Evolutionary conservation across 208 protist genomes (phyloP).

Genomic region (Acanthamoeba healyi): DNA sequence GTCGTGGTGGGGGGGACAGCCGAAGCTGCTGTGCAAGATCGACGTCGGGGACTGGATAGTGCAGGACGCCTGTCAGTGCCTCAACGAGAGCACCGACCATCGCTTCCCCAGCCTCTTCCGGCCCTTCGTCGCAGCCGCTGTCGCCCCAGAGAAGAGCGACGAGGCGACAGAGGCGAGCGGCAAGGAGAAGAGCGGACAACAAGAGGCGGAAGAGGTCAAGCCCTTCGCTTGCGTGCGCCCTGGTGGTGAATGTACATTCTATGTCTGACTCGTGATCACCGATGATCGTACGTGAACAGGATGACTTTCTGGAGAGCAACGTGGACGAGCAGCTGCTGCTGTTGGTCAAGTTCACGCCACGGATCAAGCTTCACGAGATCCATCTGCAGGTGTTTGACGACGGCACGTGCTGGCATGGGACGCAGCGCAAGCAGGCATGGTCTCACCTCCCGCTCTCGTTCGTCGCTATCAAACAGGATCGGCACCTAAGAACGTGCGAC

Average conservation of each 20-base stretch:
- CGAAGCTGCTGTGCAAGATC: slow-evolving; percentile 49
- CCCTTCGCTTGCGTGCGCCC: too few species aligned
- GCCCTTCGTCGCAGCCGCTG: not conserved
- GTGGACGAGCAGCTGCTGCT: slow-evolving; percentile 47
- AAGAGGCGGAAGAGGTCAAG: too few species aligned
- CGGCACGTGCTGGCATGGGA: not conserved
- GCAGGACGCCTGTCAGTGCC: slow-evolving; percentile 46
- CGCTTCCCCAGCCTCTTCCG: not conserved
- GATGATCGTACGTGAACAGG: too few species aligned
- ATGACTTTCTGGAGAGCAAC: slow-evolving; percentile 49
- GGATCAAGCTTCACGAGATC: slow-evolving; percentile 40
- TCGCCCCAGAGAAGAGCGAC: not conserved
- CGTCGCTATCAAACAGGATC: too few species aligned
- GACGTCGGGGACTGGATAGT: slow-evolving; percentile 37
- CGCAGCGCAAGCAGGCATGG: too few species aligned
- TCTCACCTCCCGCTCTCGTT: too few species aligned
- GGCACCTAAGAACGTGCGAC: not conserved
- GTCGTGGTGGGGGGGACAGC: not conserved
- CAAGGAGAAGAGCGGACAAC: too few species aligned
- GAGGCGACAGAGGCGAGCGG: not conserved
- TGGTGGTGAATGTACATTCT: too few species aligned
- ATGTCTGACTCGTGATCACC: too few species aligned
- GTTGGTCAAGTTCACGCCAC: slow-evolving; percentile 37
- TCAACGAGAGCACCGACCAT: slow-evolving; percentile 38
- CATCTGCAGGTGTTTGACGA: slow-evolving; percentile 56